These are phyloP conservation scores for Madurella fahalii DNA, from an alignment of 2,329 filamentous ascomycete genomes.

Conservation along the genomic window DNA sequence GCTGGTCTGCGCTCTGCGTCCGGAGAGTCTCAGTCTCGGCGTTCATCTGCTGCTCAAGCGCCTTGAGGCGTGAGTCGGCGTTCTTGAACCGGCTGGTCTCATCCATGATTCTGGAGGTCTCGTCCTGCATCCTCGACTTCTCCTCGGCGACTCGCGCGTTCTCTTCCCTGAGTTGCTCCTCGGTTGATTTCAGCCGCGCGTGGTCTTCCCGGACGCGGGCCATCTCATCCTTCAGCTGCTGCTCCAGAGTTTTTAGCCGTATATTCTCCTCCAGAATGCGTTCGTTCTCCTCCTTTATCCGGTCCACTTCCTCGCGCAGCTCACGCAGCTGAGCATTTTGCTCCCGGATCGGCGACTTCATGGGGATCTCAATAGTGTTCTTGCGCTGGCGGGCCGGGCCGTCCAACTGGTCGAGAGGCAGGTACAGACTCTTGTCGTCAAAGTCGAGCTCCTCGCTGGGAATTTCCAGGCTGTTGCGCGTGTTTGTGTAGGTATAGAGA, in stretches of 20 bases:
- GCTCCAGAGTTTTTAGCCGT: constrained; percentile 32
- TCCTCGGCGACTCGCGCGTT: constrained; percentile 9
- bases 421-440: constrained; percentile 72
- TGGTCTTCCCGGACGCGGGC: constrained; percentile 4
- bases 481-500: constrained; percentile 64
- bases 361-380: constrained; percentile 53
- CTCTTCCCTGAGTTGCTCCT: constrained; percentile 11
- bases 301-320: constrained; percentile 26
- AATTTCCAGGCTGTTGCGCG: constrained; percentile 55
- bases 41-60: constrained; percentile 32
- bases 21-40: constrained; percentile 37
- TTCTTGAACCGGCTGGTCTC: constrained; percentile 11
- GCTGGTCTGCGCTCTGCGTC: constrained; percentile 35
- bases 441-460: constrained; percentile 60
- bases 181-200: constrained; percentile 4
- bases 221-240: constrained; percentile 28
- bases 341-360: constrained; percentile 53
- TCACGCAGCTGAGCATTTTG: constrained; percentile 40
- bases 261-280: constrained; percentile 30
- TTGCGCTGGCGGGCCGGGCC: constrained; percentile 37
- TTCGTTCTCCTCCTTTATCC: constrained; percentile 29
- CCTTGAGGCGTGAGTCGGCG: constrained; percentile 26
- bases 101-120: constrained; percentile 7
- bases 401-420: constrained; percentile 62
- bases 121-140: constrained; percentile 7